Evolutionary conservation across 306 rosid species (phyloP).

Genomic region (Corylus heterophylla): DNA sequence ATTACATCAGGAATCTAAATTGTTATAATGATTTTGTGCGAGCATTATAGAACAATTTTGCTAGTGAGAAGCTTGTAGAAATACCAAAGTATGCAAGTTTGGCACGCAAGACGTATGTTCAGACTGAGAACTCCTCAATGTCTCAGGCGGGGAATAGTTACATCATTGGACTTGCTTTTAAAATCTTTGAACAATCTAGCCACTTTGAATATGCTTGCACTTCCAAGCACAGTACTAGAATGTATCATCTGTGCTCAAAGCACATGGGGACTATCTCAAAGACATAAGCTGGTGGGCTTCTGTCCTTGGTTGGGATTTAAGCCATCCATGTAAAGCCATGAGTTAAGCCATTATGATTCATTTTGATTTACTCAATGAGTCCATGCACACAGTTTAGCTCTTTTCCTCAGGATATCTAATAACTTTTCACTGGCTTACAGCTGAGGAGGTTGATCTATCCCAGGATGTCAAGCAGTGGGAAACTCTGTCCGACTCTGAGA

Average conservation of each 20-base stretch:
- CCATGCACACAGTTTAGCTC: not conserved
- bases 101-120: not conserved
- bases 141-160: not conserved
- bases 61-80: not conserved
- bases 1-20: not conserved
- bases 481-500: constrained; percentile 68
- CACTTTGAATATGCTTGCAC: not conserved
- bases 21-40: not conserved
- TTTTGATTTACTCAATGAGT: not conserved
- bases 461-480: constrained; percentile 74
- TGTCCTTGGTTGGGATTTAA: not conserved
- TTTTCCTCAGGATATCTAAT: constrained; percentile 17
- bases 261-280: not conserved
- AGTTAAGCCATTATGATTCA: not conserved
- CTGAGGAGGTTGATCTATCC: constrained; percentile 94
- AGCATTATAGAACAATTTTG: not conserved
- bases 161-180: constrained; percentile 1
- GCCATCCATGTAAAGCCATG: not conserved
- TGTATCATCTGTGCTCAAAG: not conserved
- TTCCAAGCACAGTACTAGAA: not conserved
- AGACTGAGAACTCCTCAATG: not conserved
- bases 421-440: constrained; percentile 45
- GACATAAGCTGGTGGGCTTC: not conserved
- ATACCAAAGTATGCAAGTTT: not conserved
- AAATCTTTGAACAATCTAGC: not conserved